Conservation (phyloP, 225 moss, liverwort and hornwort genomes). For the Neckera pumila region DNA sequence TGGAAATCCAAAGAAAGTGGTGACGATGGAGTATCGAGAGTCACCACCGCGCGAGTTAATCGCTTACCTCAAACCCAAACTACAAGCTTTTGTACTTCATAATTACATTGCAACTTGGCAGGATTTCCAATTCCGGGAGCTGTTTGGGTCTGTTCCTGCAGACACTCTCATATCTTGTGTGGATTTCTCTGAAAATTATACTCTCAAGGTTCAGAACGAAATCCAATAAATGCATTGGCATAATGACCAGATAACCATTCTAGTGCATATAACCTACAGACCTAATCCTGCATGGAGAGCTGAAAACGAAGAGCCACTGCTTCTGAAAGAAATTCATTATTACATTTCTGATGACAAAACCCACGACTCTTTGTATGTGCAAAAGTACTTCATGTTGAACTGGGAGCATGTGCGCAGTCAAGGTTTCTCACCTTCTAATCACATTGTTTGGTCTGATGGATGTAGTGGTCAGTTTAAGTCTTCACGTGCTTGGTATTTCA, state of each 20-base stretch:
- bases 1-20: too few relatives aligned
- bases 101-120: too few relatives aligned
- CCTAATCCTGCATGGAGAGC: not conserved
- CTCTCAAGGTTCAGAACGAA: too few relatives aligned
- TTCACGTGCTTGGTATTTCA: not conserved
- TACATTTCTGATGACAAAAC: not conserved
- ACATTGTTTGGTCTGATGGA: not conserved
- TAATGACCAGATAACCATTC: not conserved
- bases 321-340: not conserved
- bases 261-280: not conserved
- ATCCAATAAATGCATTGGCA: too few relatives aligned
- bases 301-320: not conserved
- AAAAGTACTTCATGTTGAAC: not conserved
- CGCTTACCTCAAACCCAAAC: too few relatives aligned
- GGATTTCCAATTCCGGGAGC: too few relatives aligned
- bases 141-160: not conserved
- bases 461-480: not conserved
- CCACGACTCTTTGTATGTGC: not conserved
- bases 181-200: not conserved
- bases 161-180: not conserved
- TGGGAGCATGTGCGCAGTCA: not conserved
- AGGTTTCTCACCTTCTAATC: not conserved
- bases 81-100: too few relatives aligned
- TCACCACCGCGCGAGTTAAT: too few relatives aligned
- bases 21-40: too few relatives aligned